Evolutionary conservation across 306 rosid genomes (phyloP).

Genomic region (Adenanthera pavonina): DNA sequence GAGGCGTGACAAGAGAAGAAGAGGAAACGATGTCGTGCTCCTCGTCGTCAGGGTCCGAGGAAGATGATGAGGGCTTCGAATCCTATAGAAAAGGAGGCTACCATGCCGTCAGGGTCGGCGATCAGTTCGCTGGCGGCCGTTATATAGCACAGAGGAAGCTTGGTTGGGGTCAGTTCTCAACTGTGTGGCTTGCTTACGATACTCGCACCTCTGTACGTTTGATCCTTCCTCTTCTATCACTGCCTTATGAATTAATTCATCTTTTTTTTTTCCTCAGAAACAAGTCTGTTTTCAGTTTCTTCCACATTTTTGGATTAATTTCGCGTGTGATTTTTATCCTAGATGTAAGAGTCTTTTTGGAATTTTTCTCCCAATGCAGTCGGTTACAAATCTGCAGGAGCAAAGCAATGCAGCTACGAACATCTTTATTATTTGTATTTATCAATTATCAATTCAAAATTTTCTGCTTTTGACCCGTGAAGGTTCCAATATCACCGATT

Average conservation of each 20-base stretch:
- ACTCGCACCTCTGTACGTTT: constrained; percentile 66
- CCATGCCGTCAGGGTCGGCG: constrained; percentile 90
- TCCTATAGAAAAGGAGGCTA: constrained; percentile 96
- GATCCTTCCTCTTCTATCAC: not conserved
- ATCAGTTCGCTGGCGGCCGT: constrained; percentile 89
- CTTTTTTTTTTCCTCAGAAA: not conserved
- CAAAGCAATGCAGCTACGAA: not conserved
- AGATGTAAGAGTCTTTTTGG: constrained; percentile 10
- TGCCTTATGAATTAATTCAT: not conserved
- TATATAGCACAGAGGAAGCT: constrained; percentile 90
- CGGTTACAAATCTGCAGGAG: not conserved
- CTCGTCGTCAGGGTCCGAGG: constrained; percentile 92
- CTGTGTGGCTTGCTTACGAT: constrained; percentile 98
- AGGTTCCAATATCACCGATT: constrained; percentile 26
- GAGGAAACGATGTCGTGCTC: constrained; percentile 76
- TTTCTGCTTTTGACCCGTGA: constrained; percentile 15
- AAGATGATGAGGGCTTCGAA: constrained; percentile 91
- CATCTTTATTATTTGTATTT: not conserved
- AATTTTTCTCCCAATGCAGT: not conserved
- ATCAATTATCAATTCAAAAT: not conserved
- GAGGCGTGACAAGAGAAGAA: constrained; percentile 24
- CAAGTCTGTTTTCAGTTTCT: constrained; percentile 11
- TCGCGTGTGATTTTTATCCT: constrained; percentile 30
- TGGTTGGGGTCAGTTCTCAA: constrained; percentile 98
- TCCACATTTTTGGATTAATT: constrained; percentile 6